Evolutionary conservation across 768 basidiomycete genomes (phyloP), one percentile per base, ranked within the genome.

Genomic region (Collybia nuda): DNA sequence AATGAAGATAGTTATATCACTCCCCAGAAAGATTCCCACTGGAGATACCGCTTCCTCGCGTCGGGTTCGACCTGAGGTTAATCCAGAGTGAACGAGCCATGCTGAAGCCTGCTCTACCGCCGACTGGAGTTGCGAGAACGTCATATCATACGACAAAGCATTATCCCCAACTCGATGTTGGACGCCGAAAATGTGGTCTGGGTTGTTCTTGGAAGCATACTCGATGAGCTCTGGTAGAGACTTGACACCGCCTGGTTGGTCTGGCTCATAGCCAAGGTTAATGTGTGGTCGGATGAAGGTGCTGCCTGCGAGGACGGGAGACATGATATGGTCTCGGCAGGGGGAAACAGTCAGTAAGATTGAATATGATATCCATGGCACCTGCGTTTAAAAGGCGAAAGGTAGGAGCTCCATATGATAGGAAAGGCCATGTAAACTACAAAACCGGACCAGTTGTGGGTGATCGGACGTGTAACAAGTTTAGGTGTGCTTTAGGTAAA

Each of bases 181-280:
- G 11, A 71, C 51, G 24, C 70, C 69, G 37, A 71, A 73, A 22
- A 67, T 60, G 24, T 69, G 67, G 47, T 68, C 55, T 14, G 67
- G 63, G 41, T 73, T 73, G 44, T 69, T 56, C 22, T 46, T 47
- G 2, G 72, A 66, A 38, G 59, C 60, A 59, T 73, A 73, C 22
- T 67, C 64, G 19, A 74, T 65, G 39, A 73, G 64, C 39, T 72
- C 68, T 14, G 69, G 68, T 21, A 74, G 63, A 3, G 71, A 63
- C 8, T 62, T 61, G 41, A 73, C 59, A 14, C 65, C 69, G n/a
- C 58, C 54, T 2, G 56, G 47, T 12, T 47, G 52, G 55, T 67
- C 65, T 18, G 55, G 48, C 3, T 53, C 62, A 48, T 68, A 69
- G 22, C 66, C 64, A 24, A 70, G 58, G 54, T 69, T 72, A 49